Evolutionary conservation across 2,329 filamentous ascomycete genomes (phyloP).

Genomic region (Gnomoniopsis sp.): DNA sequence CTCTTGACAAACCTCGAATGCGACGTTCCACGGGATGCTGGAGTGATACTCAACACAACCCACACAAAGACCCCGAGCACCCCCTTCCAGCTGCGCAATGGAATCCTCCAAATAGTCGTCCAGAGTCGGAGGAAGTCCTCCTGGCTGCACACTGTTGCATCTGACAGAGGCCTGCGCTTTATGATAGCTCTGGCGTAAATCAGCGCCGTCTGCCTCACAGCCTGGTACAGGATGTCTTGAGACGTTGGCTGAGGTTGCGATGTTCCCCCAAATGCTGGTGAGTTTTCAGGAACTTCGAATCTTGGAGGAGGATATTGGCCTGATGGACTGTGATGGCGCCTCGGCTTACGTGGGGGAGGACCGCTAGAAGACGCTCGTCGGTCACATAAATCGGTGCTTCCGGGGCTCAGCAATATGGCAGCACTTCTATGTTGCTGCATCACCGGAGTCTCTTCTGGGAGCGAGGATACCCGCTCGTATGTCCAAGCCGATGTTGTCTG

Average conservation of each 20-base stretch:
- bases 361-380: background rate
- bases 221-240: conserved; percentile 44
- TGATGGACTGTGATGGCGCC: conserved; percentile 1
- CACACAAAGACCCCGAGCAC: conserved; percentile 48
- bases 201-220: conserved; percentile 42
- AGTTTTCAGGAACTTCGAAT: background rate
- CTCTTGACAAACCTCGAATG: conserved; percentile 45
- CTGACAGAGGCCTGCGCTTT: conserved; percentile 37
- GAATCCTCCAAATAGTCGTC: conserved; percentile 44
- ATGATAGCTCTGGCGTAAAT: conserved; percentile 47
- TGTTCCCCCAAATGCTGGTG: background rate
- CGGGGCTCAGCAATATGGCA: background rate
- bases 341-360: background rate
- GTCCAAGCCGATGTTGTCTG: conserved; percentile 37
- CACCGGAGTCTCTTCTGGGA: conserved; percentile 21
- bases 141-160: conserved; percentile 30
- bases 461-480: conserved; percentile 32
- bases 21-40: conserved; percentile 35
- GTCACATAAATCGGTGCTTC: background rate
- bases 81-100: conserved; percentile 42
- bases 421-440: background rate
- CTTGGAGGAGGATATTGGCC: background rate
- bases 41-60: conserved; percentile 41
- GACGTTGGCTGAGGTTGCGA: background rate
- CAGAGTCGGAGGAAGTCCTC: conserved; percentile 42